Base-by-base conservation (phyloP, 768 basidiomycete genomes). In the Leucocoprinus leucothites region DNA sequence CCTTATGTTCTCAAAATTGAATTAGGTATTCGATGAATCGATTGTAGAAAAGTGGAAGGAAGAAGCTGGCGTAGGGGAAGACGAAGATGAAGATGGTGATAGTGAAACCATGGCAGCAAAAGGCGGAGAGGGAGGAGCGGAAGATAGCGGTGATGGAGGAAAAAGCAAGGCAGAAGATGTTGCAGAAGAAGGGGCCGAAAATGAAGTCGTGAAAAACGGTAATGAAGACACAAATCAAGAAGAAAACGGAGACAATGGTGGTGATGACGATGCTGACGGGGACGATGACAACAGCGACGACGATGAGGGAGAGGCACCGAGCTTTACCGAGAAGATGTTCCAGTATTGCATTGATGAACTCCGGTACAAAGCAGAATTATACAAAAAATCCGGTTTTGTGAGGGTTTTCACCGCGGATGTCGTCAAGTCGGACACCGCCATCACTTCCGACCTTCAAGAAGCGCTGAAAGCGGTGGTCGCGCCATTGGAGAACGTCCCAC, bases 401-500 rank as follows among this genome's bases (percentile, higher is more conserved):
- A 46, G 18, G 16, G 51, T 57, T 21, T 61, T 50, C 52, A 48
- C 55, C 21, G 48, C 52, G 4, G 58, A 59, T 18, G 49, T 58
- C 5, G 51, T 60, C 49, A 62, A 59, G 25, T 69, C 69, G 3
- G 71, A 72, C 56, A 56, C 44, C n/a, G 63, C 67, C n/a, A 58
- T 72, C 5, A 5, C 31, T 11, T 31, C 31, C 31, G 31, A 31
- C 6, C 31, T n/a, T 54, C 70, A 2, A 31, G 42, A 54, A 21
- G 50, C 35, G 22, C 61, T 73, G 7, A 59, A 64, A 13, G 34
- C 56, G 1, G 68, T 58, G 3, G 61, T 64, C 6, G 25, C 43
- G 9, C 42, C 61, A 9, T 70, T 78, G 16, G 74, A 77, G 54
- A 58, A 70, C 48, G 64, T 72, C 1, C 68, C 71, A 0, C 67